A percentile compares a stretch with the other conserved stretches of the same genome.
These are phyloP conservation scores for Berberis vulgaris DNA, from an alignment of 164 flowering plant species.

Conservation along the genomic window DNA sequence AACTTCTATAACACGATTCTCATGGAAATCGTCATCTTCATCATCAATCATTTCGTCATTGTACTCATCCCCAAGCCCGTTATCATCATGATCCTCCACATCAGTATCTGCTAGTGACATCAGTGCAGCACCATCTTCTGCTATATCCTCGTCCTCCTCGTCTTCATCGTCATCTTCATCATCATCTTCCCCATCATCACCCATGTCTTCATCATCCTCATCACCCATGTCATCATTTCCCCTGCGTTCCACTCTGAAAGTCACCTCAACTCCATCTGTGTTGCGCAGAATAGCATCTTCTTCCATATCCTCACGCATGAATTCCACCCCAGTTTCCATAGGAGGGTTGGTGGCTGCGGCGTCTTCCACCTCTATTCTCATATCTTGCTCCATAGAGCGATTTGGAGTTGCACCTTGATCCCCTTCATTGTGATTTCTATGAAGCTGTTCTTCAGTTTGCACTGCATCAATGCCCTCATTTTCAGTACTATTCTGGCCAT, in stretches of 20 bases:
- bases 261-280: slow-evolving; percentile 55
- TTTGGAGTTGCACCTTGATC: slow-evolving; percentile 25
- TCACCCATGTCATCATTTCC: slow-evolving; percentile 77
- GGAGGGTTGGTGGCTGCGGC: slow-evolving; percentile 26
- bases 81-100: slow-evolving; percentile 87
- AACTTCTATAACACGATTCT: slow-evolving; percentile 77
- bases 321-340: slow-evolving; percentile 51
- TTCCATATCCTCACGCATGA: slow-evolving; percentile 67
- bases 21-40: slow-evolving; percentile 90
- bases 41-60: slow-evolving; percentile 89
- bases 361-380: slow-evolving; percentile 53
- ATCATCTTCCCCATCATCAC: slow-evolving; percentile 51
- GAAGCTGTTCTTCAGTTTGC: slow-evolving; percentile 27
- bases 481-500: slow-evolving; percentile 30
- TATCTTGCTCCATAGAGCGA: slow-evolving; percentile 42
- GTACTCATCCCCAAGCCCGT: slow-evolving; percentile 81
- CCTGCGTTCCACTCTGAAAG: slow-evolving; percentile 62
- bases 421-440: slow-evolving; percentile 33
- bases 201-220: slow-evolving; percentile 80
- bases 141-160: slow-evolving; percentile 83
- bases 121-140: slow-evolving; percentile 76
- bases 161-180: slow-evolving; percentile 75
- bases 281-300: slow-evolving; percentile 33
- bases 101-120: slow-evolving; percentile 94
- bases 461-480: slow-evolving; percentile 24